Base-by-base conservation (phyloP, 2,329 filamentous ascomycete genomes). In the Fusarium zealandicum region DNA sequence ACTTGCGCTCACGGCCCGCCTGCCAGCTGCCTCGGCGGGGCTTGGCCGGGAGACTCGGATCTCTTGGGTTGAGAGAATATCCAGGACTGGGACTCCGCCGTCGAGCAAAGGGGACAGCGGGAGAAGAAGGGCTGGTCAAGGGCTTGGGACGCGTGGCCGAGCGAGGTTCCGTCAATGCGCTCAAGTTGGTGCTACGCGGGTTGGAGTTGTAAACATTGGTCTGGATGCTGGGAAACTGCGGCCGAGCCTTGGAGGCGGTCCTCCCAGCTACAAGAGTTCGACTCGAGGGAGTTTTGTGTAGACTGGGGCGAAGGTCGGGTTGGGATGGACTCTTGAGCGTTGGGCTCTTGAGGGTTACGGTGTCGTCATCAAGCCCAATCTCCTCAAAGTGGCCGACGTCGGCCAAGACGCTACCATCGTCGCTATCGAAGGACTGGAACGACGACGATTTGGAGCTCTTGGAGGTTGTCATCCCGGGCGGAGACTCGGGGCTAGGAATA, bases 401-500 rank as follows among this genome's bases (percentile, higher is more conserved):
- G 45, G 86, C 82, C 38, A 90, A 78, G 43, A 86, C 82, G 63
- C 82, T 84, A 68, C 88, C 86, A 65, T 90, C 90, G 67, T 92
- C 89, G 67, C 87, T 89, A 57, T 84, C 87, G 51, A 89, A 87
- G 31, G 92, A 96, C 65, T 88, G 89, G 68, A 93, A 90, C 42
- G 92, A 96, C 5, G 91, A 96, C 22, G 92, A 92, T 75, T 95
- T 96, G 62, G 91, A 96, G 59, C 91, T 95, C 74, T 93, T 96
- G 56, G 91, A 96, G 64, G 79, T 76, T 41, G 89, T 91, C 76
- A 96, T 86, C 68, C 91, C 90, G 45, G 73, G 73, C 10, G 73
- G 73, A 41, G 74, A 76, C 39, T 66, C 72, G 43, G 73, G 74
- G 45, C 71, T 72, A 39, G 69, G 64, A 64, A 60, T 56, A 57